These are phyloP conservation scores for Bryoerythrophyllum caledonicum DNA, from an alignment of 225 moss, liverwort and hornwort genomes.

Conservation along the genomic window DNA sequence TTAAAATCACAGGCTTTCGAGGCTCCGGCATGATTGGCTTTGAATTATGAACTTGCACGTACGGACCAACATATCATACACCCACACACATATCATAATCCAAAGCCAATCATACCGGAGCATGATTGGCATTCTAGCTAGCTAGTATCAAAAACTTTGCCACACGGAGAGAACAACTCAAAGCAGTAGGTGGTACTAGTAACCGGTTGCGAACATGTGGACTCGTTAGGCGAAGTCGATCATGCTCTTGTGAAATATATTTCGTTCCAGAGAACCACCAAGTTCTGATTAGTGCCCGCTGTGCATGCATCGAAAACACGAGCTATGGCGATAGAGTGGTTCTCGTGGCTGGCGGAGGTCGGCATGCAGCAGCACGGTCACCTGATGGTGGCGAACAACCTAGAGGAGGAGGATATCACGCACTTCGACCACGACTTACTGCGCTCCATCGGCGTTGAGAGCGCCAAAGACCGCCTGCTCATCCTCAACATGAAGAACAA, in stretches of 20 bases:
- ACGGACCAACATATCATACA: neutral
- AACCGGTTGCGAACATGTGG: too few relatives aligned
- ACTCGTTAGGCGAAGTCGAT: neutral
- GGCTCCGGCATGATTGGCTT: neutral
- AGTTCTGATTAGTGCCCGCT: neutral
- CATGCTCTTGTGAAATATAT: too few relatives aligned
- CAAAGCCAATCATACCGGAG: too few relatives aligned
- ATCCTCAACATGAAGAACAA: slow-evolving; percentile 45
- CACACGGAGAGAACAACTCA: too few relatives aligned
- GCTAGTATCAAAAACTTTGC: neutral
- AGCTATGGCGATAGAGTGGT: slow-evolving; percentile 37
- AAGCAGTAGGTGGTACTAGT: too few relatives aligned
- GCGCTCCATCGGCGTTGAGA: slow-evolving; percentile 42
- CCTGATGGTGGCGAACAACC: slow-evolving; percentile 33
- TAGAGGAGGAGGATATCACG: slow-evolving; percentile 48
- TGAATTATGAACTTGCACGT: neutral
- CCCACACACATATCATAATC: neutral
- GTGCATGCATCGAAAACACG: neutral
- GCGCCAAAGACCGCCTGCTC: slow-evolving; percentile 45
- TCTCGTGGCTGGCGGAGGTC: slow-evolving; percentile 44
- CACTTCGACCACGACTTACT: slow-evolving; percentile 57
- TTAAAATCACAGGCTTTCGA: neutral
- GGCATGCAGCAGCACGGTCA: slow-evolving; percentile 45
- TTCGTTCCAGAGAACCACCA: too few relatives aligned
- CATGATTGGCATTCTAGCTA: neutral